These are phyloP conservation scores for Chrysochromulina parva DNA, from an alignment of 78 protist genomes.

Conservation along the genomic window DNA sequence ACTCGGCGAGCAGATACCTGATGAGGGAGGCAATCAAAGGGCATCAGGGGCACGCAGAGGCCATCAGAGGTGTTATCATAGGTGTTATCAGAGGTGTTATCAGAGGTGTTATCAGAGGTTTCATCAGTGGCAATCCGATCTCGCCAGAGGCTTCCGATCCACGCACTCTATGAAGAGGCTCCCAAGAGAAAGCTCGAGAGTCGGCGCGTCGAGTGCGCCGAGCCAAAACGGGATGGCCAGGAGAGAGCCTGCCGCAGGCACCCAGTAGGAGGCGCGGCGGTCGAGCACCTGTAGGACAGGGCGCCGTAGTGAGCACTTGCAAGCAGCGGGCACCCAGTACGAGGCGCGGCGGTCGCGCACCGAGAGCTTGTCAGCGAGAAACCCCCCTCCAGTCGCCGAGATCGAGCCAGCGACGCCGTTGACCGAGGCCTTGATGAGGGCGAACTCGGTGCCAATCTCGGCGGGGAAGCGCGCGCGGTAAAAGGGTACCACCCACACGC, in stretches of 20 bases:
- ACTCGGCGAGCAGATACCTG: not conserved
- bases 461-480: conserved; percentile 1
- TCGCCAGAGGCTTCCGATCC: too few relatives aligned
- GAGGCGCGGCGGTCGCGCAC: too few relatives aligned
- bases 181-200: not conserved
- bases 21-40: too few relatives aligned
- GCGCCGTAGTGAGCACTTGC: too few relatives aligned
- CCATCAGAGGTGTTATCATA: too few relatives aligned
- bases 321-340: not conserved
- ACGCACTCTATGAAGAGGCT: not conserved
- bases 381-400: not conserved
- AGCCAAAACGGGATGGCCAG: not conserved
- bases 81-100: too few relatives aligned
- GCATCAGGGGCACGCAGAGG: too few relatives aligned
- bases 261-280: not conserved
- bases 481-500: conserved; percentile 7
- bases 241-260: not conserved
- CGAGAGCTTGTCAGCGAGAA: not conserved
- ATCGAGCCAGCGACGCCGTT: conserved; percentile 10
- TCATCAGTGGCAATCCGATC: too few relatives aligned
- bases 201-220: not conserved
- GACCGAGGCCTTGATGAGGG: not conserved
- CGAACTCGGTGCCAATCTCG: not conserved
- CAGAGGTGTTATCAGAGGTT: too few relatives aligned
- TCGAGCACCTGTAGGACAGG: too few relatives aligned